Base-by-base conservation (phyloP, 805 yeast species). In the Hanseniaspora pseudoguilliermondii region DNA sequence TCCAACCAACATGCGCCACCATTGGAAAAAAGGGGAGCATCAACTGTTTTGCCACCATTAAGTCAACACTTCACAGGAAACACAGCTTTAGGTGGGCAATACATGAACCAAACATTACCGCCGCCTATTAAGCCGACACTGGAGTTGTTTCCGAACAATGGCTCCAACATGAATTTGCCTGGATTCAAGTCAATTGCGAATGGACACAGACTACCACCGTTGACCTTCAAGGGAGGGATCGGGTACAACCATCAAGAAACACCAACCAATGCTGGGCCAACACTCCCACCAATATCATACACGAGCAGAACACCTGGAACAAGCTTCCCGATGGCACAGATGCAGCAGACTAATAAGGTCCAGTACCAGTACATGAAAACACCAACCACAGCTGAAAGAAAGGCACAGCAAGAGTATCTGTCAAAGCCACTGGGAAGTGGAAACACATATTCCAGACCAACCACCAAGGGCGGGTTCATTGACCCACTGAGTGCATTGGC, bases 401-500 rank as follows among this genome's bases (percentile, higher is more conserved):
- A 65, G 11, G 43, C 25, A 1, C 43, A 40, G 23, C 18, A 21
- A 1, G 47, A 44, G 15, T 44, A 25, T 6, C 16, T 44, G 36
- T 8, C 29, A 16, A 27, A 44, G 16, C 35, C 47, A 27, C 21
- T 27, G 10, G 47, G 25, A 10, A 43, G 16, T 7, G 54, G 60
- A 9, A 16, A 11, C 5, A 27, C 29, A 27, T 46, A 18, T 13
- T 9, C 40, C 6, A 46, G 49, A 46, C 49, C 49, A 18, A 20
- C 15, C 15, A 46, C 11, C 3, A 46, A 34, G 13, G 27, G 49
- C 4, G 38, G 39, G 9, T 50, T 50, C 10, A 34, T 62, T 53
- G 71, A 69, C 52, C 72, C 72, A 6, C 51, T 69, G 43, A 71
- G 71, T 34, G 71, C 71, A 2, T 58, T 69, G 15, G 72, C 72